Percentiles rank a stretch among this genome's conserved stretches.
These are phyloP conservation scores for Cardiospermum halicacabum DNA, from an alignment of 345 rosid genomes.

Conservation along the genomic window DNA sequence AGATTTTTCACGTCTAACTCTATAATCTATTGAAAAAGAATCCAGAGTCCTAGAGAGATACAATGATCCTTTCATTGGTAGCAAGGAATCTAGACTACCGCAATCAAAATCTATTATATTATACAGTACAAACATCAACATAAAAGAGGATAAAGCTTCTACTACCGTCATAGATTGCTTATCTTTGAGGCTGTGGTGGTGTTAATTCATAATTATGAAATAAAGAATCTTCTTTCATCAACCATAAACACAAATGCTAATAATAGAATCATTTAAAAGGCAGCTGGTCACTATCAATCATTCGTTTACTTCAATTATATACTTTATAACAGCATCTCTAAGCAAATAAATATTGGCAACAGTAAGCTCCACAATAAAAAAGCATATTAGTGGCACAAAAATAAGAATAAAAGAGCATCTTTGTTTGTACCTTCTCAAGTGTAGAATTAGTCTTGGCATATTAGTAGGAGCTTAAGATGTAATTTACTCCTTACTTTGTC, in stretches of 20 bases:
- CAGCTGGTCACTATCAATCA: slow-evolving; percentile 17
- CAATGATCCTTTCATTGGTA: background rate
- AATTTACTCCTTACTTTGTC: too few relatives aligned
- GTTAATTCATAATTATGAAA: background rate
- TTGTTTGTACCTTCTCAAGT: slow-evolving; percentile 12
- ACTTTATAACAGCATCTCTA: background rate
- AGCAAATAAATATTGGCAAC: slow-evolving; percentile 11
- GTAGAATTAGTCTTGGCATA: background rate
- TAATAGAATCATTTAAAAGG: slow-evolving; percentile 12
- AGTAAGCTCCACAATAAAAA: background rate
- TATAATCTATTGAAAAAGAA: too few relatives aligned
- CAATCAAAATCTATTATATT: too few relatives aligned
- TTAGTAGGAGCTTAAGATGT: too few relatives aligned
- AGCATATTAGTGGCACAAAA: too few relatives aligned
- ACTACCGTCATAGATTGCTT: slow-evolving; percentile 8
- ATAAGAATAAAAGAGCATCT: background rate
- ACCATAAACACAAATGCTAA: slow-evolving; percentile 6
- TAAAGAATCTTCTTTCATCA: slow-evolving; percentile 11
- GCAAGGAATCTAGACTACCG: background rate
- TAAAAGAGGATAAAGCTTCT: background rate
- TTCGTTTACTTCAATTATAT: slow-evolving; percentile 20
- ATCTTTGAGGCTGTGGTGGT: slow-evolving; percentile 3
- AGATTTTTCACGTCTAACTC: background rate
- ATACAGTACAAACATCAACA: background rate
- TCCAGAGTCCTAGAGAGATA: background rate